Conservation (phyloP, 176 grass and related monocot genomes). For the Dendrocalamus sinicus region DNA sequence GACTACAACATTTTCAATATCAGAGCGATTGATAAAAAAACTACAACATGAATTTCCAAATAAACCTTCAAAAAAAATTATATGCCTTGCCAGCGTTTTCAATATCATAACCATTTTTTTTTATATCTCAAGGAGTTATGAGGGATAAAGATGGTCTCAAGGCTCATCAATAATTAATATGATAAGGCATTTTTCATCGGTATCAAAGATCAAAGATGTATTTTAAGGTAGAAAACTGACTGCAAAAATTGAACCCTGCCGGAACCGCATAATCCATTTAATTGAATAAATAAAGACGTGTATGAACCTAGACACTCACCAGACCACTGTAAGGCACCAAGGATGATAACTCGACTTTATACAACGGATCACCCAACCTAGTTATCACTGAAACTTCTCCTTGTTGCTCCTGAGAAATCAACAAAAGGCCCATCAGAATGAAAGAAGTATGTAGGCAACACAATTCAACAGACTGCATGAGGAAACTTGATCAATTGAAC, state of each 20-base stretch:
- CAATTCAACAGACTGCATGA: background rate
- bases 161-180: background rate
- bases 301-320: constrained; percentile 51
- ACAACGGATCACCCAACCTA: constrained; percentile 76
- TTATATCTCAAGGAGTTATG: background rate
- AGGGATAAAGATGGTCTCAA: background rate
- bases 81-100: background rate
- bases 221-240: background rate
- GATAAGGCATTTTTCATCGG: background rate
- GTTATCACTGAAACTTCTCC: constrained; percentile 78
- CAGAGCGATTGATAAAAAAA: background rate
- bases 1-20: too few relatives aligned
- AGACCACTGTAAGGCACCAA: constrained; percentile 70
- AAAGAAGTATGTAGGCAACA: background rate
- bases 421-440: constrained; percentile 16
- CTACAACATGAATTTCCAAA: background rate
- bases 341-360: constrained; percentile 83
- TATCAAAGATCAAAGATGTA: background rate
- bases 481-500: constrained; percentile 1
- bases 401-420: constrained; percentile 65
- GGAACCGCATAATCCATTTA: background rate
- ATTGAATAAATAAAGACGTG: background rate
- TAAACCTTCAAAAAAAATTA: constrained; percentile 6
- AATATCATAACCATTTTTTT: background rate
- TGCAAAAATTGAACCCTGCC: background rate